phyloP scores from a whole-genome alignment of 495 filamentous ascomycete genomes.

The Aspergillus avenaceus region DNA sequence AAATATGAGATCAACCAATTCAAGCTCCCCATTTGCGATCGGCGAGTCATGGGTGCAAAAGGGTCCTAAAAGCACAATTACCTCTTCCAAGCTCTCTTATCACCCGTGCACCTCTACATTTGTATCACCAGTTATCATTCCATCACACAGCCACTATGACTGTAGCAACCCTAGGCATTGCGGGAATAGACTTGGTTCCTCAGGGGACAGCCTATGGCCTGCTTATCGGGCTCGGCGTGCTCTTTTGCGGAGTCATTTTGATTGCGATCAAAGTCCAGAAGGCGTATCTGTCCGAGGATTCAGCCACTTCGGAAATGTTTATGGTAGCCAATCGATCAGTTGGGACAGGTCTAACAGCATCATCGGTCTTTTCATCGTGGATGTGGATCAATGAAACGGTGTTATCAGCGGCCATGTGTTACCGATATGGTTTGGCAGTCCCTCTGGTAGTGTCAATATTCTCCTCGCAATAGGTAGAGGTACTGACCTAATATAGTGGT shows the following conservation, averaged over 20 bases:
- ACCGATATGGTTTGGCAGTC: conserved; percentile 33
- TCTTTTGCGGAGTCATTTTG: conserved; percentile 41
- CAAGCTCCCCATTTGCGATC: background rate
- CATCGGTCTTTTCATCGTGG: conserved; percentile 45
- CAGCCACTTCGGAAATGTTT: conserved; percentile 48
- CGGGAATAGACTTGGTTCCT: conserved; percentile 21
- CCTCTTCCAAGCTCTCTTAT: background rate
- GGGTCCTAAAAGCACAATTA: background rate
- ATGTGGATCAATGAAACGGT: conserved; percentile 49
- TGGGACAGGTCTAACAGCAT: conserved; percentile 45
- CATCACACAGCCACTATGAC: background rate
- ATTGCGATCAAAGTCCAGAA: conserved; percentile 39
- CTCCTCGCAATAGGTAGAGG: background rate
- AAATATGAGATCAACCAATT: background rate
- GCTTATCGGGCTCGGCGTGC: conserved; percentile 36
- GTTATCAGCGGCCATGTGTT: conserved; percentile 35
- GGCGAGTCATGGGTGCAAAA: background rate
- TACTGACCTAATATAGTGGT: conserved; percentile 28
- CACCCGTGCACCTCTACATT: background rate
- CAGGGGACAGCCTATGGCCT: conserved; percentile 44
- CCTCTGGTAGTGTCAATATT: conserved; percentile 22
- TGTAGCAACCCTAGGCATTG: background rate
- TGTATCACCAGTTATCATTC: background rate
- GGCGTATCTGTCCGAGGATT: conserved; percentile 40
- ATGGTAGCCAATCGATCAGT: conserved; percentile 49